Evolutionary conservation across 805 yeast species (phyloP), one percentile per base, ranked within the genome.

Genomic region (Myxozyma vanderwaltii): DNA sequence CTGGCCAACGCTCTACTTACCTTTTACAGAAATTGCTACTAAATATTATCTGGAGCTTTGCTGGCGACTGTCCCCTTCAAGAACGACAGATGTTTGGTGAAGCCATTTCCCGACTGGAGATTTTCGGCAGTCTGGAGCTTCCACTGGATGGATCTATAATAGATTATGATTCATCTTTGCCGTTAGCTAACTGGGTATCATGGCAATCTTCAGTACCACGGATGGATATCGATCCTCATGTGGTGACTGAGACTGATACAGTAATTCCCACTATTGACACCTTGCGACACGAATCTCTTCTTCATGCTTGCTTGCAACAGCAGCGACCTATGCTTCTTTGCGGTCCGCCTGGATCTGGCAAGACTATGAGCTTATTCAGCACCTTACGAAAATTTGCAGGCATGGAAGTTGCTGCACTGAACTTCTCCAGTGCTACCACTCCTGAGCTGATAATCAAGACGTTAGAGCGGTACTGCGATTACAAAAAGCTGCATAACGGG

Each of bases 331-430:
- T 89, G 17, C 76, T 92, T 27, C 76, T 92, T 23, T 90, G 96
- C 73, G 98, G 98, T 1, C 98, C 98, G 0, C 97, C 98, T 0
- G 98, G 98, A 3, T 87, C 97, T 0, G 98, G 98, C 58, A 92
- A 92, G 70, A 91, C 98, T 0, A 91, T 92, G 98, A 84, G 91
- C 0, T 73, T 92, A 19, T 79, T 89, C 64, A 82, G 86, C 48
- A 85, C 90, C 0, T 70, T 92, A 41, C 75, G 88, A 46, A 77
- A 76, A 54, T 78, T 86, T 0, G 79, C 85, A 0, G 77, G 80
- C 15, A 76, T 83, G 59, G 87, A 84, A 21, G 75, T 90, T 1
- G 78, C 84, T 2, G 82, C 89, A 3, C 71, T 92, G 65, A 92
- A 90, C 67, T 90, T 91, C 67, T 89, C 96, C 1, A 88, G 88